Evolutionary conservation across 2,329 filamentous ascomycete species (phyloP), one percentile per base, ranked within the genome.

Genomic region (Pseudocercospora vitis): DNA sequence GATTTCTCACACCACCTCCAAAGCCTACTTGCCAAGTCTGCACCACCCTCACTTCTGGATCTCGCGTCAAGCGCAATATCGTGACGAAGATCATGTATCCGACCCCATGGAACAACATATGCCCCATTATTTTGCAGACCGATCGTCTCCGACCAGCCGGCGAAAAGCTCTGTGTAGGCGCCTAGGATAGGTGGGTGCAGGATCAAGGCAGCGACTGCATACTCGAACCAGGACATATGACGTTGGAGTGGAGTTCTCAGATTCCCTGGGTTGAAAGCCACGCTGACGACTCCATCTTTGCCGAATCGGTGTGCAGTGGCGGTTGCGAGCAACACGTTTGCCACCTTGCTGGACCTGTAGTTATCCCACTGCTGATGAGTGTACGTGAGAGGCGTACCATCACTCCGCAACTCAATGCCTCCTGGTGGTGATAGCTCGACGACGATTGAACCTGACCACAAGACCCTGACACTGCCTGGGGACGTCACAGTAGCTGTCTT

Each of bases 1-100:
- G 14, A n/a, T 37, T 18, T n/a, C 33, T 74, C 72, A 60, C 69
- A 72, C 68, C 70, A 74, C 40, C 70, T 66, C 71, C 71, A 76
- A 44, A 76, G 68, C 60, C 67, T 69, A 56, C 57, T 53, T 42
- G 66, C 65, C 26, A n/a, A n/a, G n/a, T n/a, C n/a, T n/a, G n/a
- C n/a, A n/a, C n/a, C 61, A 53, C 28, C 65, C 65, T 7, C 61
- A 66, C 19, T 65, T 62, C n/a, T 66, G n/a, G n/a, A n/a, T n/a
- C n/a, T 69, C 9, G 70, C 62, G 21, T 57, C 54, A 16, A 73
- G 62, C 18, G 56, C 52, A 12, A 74, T 52, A 48, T 67, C 69
- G 1, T 14, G 12, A 33, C 68, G 61, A 45, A 69, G 59, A 11
- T 24, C 51, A 1, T 64, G 67, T 37, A 71, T 60, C 14, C 65